phyloP scores from a whole-genome alignment of 1,139 yeast species.

The Pichia sp. region DNA sequence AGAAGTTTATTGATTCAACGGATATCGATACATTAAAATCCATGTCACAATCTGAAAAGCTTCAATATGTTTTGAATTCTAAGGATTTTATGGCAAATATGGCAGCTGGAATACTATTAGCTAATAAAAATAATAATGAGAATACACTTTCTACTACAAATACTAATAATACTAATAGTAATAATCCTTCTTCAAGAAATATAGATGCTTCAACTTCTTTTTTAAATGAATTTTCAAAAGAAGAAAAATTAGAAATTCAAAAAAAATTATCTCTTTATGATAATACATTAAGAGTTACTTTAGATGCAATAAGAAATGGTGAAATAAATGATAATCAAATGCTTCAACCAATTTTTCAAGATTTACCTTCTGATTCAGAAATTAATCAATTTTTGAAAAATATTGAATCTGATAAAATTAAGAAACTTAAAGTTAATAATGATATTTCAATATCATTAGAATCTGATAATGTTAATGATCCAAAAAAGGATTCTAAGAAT shows the following conservation, averaged over 20 bases:
- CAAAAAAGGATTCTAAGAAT: not conserved
- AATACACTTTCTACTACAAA: too few species aligned
- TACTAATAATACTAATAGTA: not conserved
- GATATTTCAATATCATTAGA: slow-evolving; percentile 8
- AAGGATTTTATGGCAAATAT: slow-evolving; percentile 14
- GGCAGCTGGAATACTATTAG: slow-evolving; percentile 2
- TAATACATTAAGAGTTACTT: slow-evolving; percentile 27
- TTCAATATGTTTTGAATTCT: slow-evolving; percentile 15
- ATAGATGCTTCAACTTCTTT: slow-evolving; percentile 1
- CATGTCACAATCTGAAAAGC: slow-evolving; percentile 18
- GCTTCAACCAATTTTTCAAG: slow-evolving; percentile 4
- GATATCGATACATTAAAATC: slow-evolving; percentile 13
- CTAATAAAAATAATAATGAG: not conserved
- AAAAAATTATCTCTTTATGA: slow-evolving; percentile 19
- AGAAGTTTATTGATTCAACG: slow-evolving; percentile 8
- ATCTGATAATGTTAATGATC: not conserved
- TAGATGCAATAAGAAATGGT: slow-evolving; percentile 29
- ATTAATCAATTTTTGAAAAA: slow-evolving; percentile 8
- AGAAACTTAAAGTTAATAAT: slow-evolving; percentile 7
- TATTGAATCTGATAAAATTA: slow-evolving; percentile 5
- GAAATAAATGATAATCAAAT: slow-evolving; percentile 20
- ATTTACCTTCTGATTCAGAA: slow-evolving; percentile 6
- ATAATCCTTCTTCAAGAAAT: not conserved
- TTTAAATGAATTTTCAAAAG: slow-evolving; percentile 5
- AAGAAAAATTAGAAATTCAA: slow-evolving; percentile 14